Percentiles rank a stretch among this genome's conserved stretches.
These are phyloP conservation scores for Monosporascus sp. DNA, from an alignment of 2,329 filamentous ascomycete genomes.

Conservation along the genomic window DNA sequence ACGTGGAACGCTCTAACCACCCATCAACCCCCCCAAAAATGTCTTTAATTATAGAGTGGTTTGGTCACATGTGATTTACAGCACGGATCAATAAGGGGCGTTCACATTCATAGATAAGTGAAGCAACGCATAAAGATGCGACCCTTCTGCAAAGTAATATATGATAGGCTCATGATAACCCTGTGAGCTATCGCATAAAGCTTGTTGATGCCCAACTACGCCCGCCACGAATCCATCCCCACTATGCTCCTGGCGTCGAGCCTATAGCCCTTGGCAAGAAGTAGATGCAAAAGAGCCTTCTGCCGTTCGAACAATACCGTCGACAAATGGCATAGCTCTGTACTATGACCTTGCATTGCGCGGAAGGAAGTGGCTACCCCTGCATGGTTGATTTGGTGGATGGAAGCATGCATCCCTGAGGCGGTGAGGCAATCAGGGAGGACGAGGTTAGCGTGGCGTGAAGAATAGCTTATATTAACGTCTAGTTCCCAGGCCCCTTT, in stretches of 20 bases:
- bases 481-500: neutral
- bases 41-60: too few relatives aligned
- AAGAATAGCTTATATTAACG: neutral
- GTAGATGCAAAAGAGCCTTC: too few relatives aligned
- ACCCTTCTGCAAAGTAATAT: neutral
- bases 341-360: neutral
- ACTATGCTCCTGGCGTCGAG: neutral
- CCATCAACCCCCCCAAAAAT: too few relatives aligned
- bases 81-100: too few relatives aligned
- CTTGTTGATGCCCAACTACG: neutral
- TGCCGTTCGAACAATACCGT: too few relatives aligned
- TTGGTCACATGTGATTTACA: too few relatives aligned
- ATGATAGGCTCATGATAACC: neutral
- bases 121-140: neutral
- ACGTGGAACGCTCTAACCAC: too few relatives aligned
- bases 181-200: neutral
- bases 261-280: neutral
- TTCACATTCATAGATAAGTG: neutral
- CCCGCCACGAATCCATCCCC: neutral
- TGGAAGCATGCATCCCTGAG: neutral
- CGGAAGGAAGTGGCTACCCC: neutral
- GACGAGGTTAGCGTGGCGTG: neutral
- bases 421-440: neutral
- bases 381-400: neutral
- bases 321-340: too few relatives aligned